Base-by-base conservation (phyloP, 2,329 filamentous ascomycete species). In the Hawksworthiomyces lignivorus region DNA sequence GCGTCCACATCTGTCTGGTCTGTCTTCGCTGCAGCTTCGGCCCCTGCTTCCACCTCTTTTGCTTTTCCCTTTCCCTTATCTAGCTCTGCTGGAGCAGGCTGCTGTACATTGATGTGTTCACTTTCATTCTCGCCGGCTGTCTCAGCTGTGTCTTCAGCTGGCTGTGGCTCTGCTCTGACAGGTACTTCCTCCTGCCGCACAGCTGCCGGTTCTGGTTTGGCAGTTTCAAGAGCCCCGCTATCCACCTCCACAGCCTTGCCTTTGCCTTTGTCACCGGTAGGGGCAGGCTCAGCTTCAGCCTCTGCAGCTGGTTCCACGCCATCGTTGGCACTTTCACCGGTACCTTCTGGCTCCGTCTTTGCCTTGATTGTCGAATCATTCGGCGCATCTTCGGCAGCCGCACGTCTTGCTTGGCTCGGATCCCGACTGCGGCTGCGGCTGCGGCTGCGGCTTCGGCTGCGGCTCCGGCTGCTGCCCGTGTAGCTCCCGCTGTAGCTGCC, bases 381-480 rank as follows among this genome's bases (percentile, higher is more conserved):
- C n/a, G n/a, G n/a, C n/a, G 3, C 24, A 26, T 26, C 12, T 12
- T 26, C 24, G 8, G 24, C 24, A 2, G 12, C 24, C 12, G 24
- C 8, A 12, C 12, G 24, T 26, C 24, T 26, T 26, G 24, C 8
- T 8, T 12, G 2, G 24, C 24, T 26, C 8, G 8, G 24, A 12
- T 12, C 12, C 41, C 47, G 37, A 19, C 48, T 48, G n/a, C 40
- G 41, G 22, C 50, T 50, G 27, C 39, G 37, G 12, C 50, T 76
- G 9, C 46, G 44, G 11, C 43, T 50, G 36, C 41, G 44, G 20
- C 56, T 54, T 42, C 50, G 51, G 19, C 52, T 56, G 39, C 36
- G 11, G 15, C 36, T 39, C 2, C 31, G 20, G 18, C 43, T 41
- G 30, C 36, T 30, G 21, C 44, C 36, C 17, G 17, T 26, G 39